Base-by-base conservation (phyloP, 441 rosid genomes). In the Melastoma candidum region DNA sequence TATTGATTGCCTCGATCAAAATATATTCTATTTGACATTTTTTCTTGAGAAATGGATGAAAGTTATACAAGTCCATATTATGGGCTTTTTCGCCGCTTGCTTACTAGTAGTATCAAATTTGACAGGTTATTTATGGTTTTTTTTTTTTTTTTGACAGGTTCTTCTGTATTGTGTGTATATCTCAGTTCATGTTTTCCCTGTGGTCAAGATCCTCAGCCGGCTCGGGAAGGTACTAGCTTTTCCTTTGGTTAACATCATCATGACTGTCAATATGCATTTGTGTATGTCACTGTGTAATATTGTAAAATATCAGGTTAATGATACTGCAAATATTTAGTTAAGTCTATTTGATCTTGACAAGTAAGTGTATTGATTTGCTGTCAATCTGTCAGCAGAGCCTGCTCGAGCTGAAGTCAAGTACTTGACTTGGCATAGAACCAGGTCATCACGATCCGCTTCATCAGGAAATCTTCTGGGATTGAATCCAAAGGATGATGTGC, bases 351-450 rank as follows among this genome's bases (percentile, higher is more conserved):
- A 47, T 8, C 43, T 29, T 8, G 13, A 5, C 26, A 48, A 4
- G 22, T 25, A 5, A 22, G 51, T 56, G 51, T 43, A 44, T 14
- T 11, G 13, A 26, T 56, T n/a, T 49, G 49, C 48, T 36, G 46
- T 60, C 77, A 71, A 68, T 51, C 26, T 36, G 56, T 52, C 43
- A 52, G 26, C 32, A 77, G 64, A 70, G 59, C 70, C 75, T 78
- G 51, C 75, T 63, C 46, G 77, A 71, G 62, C 64, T 62, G 56
- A 55, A 29, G 50, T 72, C 46, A 66, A 70, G 48, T 75, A 76
- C 50, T 51, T 77, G 36, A 60, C 77, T 12, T 59, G 63, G 75
- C 61, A 58, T 54, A 74, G 72, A 24, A 64, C 79, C 10, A 17
- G 58, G 27, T 74, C 59, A 41, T 68, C 71, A 12, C 62, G 78